Evolutionary conservation across 345 rosid species (phyloP), one percentile per base, ranked within the genome.

Genomic region (Populus davidiana): DNA sequence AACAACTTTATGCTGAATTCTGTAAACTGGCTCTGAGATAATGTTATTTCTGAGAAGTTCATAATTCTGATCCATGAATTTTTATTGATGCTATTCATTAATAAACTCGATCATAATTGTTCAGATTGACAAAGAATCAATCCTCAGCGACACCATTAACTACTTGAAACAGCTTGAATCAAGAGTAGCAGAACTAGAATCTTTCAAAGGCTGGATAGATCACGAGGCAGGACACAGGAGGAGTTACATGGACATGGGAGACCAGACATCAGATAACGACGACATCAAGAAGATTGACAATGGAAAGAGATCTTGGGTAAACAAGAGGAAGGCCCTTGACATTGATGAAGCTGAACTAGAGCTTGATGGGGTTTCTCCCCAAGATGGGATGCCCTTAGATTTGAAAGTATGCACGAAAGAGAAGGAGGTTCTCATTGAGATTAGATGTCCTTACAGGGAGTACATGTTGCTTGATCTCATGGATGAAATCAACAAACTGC

Each of bases 171-270:
- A 84, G 78, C 91, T 92, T 17, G 91, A 90, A 78, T 91, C 91
- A 68, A 88, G 92, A 79, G 93, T 94, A 10, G 97, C 90, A 79
- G 95, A 90, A 78, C 77, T 91, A 73, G 93, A 94, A 83, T 91
- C 97, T 59, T 88, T 95, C 85, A 86, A 78, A 88, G 91, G 87
- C 56, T 88, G 88, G 1, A 81, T 85, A 52, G 91, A 90, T 71
- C 72, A 79, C 62, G 86, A 80, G 68, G 82, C 88, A 75, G 88
- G 79, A 77, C 80, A 87, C 35, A 81, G 84, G 80, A 88, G 83
- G 81, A 88, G 83, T 35, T 80, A 78, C 49, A 73, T 80, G 36
- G 90, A 77, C 67, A 63, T 88, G 80, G 84, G 81, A 5, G 94
- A 94, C 80, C 89, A 87, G 83, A 90, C 82, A 76, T 91, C 97